Base-by-base conservation (phyloP, 805 yeast species). In the Sungouiella blattae region DNA sequence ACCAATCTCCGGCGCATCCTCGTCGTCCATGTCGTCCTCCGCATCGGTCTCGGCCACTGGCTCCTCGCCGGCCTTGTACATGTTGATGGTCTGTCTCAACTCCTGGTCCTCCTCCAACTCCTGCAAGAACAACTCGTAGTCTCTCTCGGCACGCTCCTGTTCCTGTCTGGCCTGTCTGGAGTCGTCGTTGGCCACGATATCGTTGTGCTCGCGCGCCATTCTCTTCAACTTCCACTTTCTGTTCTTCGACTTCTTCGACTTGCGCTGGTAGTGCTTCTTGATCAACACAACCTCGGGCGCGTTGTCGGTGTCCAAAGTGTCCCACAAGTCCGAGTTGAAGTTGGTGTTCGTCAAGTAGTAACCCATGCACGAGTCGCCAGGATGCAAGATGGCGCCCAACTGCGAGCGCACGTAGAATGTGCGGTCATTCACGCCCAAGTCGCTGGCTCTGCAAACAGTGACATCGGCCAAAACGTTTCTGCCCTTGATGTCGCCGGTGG, bases 31-130 rank as follows among this genome's bases (percentile, higher is more conserved):
- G 6, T 69, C 67, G 24, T 58, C 70, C 6, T 60, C 79, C 53
- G 64, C 74, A 17, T 55, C 55, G 8, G 55, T 53, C 21, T 40
- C 44, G 7, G 52, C 43, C 11, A 43, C 50, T 11, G 52, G 52
- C 34, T 35, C 47, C 24, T 50, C 58, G 35, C 52, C 60, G 36
- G 82, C 78, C 67, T 88, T 93, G 71, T 93, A 93, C 53, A 93
- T 55, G 58, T 93, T 91, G 61, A 93, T 78, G 30, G 87, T 79
- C 52, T 83, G 88, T 71, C 98, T 84, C 59, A 93, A 75, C 59
- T 93, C 98, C 36, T 80, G 80, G 64, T 93, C 98, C 65, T 93
- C 98, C 70, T 93, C 98, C 59, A 93, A 78, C 62, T 93, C 96
- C 67, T 87, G 97, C 67, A 93, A 77, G 86, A 93, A 93, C 48